Evolutionary conservation across 2,329 filamentous ascomycete species (phyloP), one percentile per base, ranked within the genome.

Genomic region (Ophiostoma montium): DNA sequence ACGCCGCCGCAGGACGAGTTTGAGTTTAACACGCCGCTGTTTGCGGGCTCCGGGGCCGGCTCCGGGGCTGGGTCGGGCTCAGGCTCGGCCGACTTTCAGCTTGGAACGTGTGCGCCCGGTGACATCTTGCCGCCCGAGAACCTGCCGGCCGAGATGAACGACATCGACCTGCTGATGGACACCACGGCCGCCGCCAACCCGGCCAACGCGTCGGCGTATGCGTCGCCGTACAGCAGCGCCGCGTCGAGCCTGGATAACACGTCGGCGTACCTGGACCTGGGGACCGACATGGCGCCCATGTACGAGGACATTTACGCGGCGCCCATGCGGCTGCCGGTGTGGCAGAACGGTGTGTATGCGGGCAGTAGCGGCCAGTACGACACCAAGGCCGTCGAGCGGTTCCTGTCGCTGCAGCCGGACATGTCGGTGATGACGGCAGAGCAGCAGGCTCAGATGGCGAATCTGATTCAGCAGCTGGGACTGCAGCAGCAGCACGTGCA

Each of bases 251-350:
- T 63, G 49, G 68, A 67, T 43, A 66, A 67, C 48, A 77, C 77
- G 57, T 74, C 76, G 46, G 70, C 70, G 7, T 83, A 81, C 61
- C 71, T 78, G 54, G 73, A 82, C 47, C 67, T 74, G 51, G 71
- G 71, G 32, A 71, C 72, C 5, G 76, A 79, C 49, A 82, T 84
- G 59, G 75, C 72, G 49, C 69, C 77, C 15, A 74, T 75, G 46
- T 77, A 81, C 50, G 78, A 82, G 55, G 71, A 82, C 35, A 82
- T 82, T 58, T 72, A 71, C 51, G 74, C 75, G 5, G 66, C 70
- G 3, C 31, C 4, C 54, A 69, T 72, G 46, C 76, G 77, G 58
- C 62, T 82, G 52, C 74, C 75, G 16, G 70, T 73, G 8, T 75
- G 27, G 15, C 16, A 75, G 75, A 61, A 62, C 64, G 53, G 62